Conservation (phyloP, 2,329 filamentous ascomycete species). For the Celoporthe dispersa region DNA sequence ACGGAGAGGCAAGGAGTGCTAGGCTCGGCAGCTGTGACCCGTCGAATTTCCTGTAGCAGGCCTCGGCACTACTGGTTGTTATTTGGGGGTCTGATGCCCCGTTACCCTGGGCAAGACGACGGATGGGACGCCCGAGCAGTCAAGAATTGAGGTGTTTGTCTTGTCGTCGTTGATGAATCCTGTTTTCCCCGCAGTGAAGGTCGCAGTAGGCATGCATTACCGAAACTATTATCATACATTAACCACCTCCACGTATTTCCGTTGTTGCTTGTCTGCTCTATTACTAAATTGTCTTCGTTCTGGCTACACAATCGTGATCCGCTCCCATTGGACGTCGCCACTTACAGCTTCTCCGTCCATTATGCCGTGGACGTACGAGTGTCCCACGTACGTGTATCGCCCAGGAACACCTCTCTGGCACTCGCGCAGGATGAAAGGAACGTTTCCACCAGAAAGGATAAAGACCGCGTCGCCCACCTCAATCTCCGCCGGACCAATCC, state of each 20-base stretch:
- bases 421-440: neutral
- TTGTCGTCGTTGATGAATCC: too few species aligned
- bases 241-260: too few species aligned
- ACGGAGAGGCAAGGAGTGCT: conserved; percentile 63
- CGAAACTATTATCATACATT: too few species aligned
- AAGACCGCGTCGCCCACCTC: neutral
- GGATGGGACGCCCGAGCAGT: neutral
- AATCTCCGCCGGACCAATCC: neutral
- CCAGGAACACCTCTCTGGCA: neutral
- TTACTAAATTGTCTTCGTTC: neutral
- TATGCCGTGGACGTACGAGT: neutral
- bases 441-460: neutral
- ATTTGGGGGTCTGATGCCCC: neutral
- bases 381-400: neutral
- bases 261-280: too few species aligned
- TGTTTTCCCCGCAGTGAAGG: too few species aligned
- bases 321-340: neutral
- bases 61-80: neutral
- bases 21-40: conserved; percentile 58
- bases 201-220: too few species aligned
- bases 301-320: neutral
- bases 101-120: neutral
- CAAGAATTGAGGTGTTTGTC: neutral
- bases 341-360: neutral
- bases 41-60: conserved; percentile 38